Base-by-base conservation (phyloP, 108 stramenopile species). In the Cylindrotheca closterium region DNA sequence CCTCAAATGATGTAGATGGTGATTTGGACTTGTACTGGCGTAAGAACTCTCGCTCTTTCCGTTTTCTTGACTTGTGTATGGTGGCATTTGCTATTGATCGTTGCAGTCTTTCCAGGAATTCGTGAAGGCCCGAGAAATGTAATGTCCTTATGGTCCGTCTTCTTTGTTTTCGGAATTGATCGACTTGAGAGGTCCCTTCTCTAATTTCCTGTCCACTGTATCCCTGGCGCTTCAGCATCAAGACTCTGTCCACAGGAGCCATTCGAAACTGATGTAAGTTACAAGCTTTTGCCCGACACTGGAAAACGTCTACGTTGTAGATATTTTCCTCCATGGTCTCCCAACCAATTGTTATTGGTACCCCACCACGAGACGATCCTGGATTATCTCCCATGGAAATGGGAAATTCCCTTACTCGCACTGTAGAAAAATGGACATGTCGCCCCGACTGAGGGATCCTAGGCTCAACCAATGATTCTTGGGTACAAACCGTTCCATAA, bases 301-400 rank as follows among this genome's bases (percentile, higher is more conserved):
- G 12, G n/a, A 23, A 51, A 23, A 5, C 23, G 19, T 23, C 51
- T 7, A 51, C 51, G 4, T 5, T 8, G n/a, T 15, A 4, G 7
- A 23, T 51, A 24, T 7, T 51, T 8, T 5, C n/a, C n/a, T 7
- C 21, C 5, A 19, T 15, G 51, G 21, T 8, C 22, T 67, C 58
- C 73, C 73, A 74, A 32, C 29, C 65, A 19, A 74, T 45, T 3
- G 65, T 37, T 17, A 74, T 45, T 3, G 73, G 73, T 19, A 49
- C 60, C 0, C 77, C 77, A 24, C 52, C 33, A 8, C 51, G 58
- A 26, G 51, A 60, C n/a, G n/a, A n/a, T 12, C 57, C 49, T 12
- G 77, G 77, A 46, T 79, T 69, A 42, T 79, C 77, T n/a, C 77
- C 77, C 25, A 68, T 46, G 15, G 32, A 55, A 24, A 79, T n/a